Conservation (phyloP, 345 rosid genomes). For the Populus ilicifolia region DNA sequence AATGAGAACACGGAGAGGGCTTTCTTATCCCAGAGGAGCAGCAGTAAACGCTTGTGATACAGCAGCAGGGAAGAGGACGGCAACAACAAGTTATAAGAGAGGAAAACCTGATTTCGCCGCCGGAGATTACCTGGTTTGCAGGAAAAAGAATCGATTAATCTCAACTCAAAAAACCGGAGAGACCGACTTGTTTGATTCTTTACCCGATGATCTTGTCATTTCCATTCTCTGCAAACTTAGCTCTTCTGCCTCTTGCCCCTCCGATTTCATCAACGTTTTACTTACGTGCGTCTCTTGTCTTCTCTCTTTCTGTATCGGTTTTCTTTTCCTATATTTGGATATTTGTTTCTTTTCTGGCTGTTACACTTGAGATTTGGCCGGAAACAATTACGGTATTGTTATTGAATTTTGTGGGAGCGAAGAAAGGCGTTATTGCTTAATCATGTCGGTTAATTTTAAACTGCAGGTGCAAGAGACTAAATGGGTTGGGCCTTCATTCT, state of each 20-base stretch:
- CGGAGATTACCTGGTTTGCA: conserved; percentile 27
- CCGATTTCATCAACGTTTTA: conserved; percentile 67
- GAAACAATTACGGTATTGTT: neutral
- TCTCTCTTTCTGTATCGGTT: neutral
- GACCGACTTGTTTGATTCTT: conserved; percentile 50
- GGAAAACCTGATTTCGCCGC: neutral
- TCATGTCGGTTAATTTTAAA: neutral
- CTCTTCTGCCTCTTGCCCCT: conserved; percentile 53
- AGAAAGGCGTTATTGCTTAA: neutral
- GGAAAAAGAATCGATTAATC: conserved; percentile 35
- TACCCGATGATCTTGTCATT: conserved; percentile 81
- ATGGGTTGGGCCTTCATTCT: conserved; percentile 49
- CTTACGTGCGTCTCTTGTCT: conserved; percentile 51
- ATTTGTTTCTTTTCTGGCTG: neutral
- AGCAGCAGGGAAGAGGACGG: conserved; percentile 6
- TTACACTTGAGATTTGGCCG: neutral
- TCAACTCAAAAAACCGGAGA: conserved; percentile 20
- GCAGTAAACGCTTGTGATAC: neutral
- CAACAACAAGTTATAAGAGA: conserved; percentile 9
- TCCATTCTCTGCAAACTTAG: conserved; percentile 59
- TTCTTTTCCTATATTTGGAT: neutral
- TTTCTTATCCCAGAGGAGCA: conserved; percentile 40
- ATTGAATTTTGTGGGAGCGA: too few species aligned
- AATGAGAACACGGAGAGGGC: conserved; percentile 56
- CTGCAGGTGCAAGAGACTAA: conserved; percentile 81